phyloP scores from a whole-genome alignment of 768 basidiomycete genomes.

The Cystofilobasidium macerans region DNA sequence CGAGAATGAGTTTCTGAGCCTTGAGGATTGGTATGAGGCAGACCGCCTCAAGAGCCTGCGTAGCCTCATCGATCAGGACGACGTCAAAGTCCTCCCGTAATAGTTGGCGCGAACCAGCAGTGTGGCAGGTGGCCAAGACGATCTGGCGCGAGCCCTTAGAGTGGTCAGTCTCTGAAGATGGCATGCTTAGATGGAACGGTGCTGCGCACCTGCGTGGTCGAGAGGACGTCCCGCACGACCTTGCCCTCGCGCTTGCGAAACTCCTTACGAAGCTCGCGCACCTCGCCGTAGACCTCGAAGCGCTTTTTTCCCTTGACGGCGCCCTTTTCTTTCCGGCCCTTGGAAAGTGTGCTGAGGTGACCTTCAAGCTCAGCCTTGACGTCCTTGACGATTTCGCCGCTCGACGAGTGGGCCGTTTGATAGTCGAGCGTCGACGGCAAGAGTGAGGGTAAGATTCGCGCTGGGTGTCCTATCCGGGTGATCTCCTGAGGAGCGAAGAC shows the following conservation, averaged over 20 bases:
- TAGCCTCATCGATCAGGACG: conserved; percentile 92
- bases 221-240: conserved; percentile 68
- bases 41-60: conserved; percentile 90
- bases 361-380: conserved; percentile 75
- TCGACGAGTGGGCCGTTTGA: conserved; percentile 36
- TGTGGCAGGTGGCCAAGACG: conserved; percentile 88
- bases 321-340: conserved; percentile 46
- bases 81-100: conserved; percentile 73
- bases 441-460: conserved; percentile 62
- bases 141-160: conserved; percentile 44
- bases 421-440: conserved; percentile 40
- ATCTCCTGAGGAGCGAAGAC: conserved; percentile 38
- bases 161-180: background rate
- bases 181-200: too few species aligned
- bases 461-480: conserved; percentile 94
- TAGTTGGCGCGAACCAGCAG: conserved; percentile 74
- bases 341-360: conserved; percentile 53
- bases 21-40: conserved; percentile 75
- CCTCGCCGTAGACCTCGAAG: conserved; percentile 76
- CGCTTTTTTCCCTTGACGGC: conserved; percentile 53
- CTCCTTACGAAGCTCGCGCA: conserved; percentile 82
- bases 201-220: conserved; percentile 60
- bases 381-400: conserved; percentile 76
- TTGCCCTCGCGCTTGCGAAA: conserved; percentile 80
- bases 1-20: conserved; percentile 52